Evolutionary conservation across 306 rosid genomes (phyloP).

Genomic region (Prunus salicina): DNA sequence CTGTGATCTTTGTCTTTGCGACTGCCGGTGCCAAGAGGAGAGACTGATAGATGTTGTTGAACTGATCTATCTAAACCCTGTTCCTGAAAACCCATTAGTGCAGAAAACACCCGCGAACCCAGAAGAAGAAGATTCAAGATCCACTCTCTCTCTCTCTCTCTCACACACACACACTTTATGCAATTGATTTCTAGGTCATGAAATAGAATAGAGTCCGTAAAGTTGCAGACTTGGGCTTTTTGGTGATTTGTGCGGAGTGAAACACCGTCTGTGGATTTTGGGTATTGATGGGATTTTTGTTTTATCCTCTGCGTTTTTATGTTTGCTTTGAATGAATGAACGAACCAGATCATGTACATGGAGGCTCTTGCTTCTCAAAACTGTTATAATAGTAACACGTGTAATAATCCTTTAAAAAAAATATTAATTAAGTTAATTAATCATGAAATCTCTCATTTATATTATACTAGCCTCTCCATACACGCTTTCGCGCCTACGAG

Average conservation of each 20-base stretch:
- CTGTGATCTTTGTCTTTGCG: too few relatives aligned
- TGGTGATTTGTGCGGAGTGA: background rate
- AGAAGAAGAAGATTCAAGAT: constrained; percentile 18
- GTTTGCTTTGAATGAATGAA: too few relatives aligned
- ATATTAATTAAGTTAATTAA: too few relatives aligned
- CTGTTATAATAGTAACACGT: background rate
- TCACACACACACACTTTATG: too few relatives aligned
- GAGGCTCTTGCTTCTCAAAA: too few relatives aligned
- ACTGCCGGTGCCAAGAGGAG: too few relatives aligned
- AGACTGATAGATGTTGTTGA: too few relatives aligned
- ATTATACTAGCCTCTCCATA: too few relatives aligned
- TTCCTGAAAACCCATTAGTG: background rate
- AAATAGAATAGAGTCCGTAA: background rate
- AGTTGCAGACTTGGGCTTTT: constrained; percentile 12
- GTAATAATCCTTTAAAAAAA: background rate
- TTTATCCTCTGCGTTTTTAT: background rate
- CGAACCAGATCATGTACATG: background rate
- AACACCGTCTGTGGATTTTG: background rate
- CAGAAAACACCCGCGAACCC: background rate
- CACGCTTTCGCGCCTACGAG: fast-evolving
- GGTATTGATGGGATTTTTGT: background rate
- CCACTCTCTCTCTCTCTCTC: constrained; percentile 8
- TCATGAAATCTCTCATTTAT: background rate
- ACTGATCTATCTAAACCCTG: too few relatives aligned
- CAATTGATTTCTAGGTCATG: background rate